These are phyloP conservation scores for Colletotrichum incanum DNA, from an alignment of 2,329 filamentous ascomycete genomes.

Conservation along the genomic window DNA sequence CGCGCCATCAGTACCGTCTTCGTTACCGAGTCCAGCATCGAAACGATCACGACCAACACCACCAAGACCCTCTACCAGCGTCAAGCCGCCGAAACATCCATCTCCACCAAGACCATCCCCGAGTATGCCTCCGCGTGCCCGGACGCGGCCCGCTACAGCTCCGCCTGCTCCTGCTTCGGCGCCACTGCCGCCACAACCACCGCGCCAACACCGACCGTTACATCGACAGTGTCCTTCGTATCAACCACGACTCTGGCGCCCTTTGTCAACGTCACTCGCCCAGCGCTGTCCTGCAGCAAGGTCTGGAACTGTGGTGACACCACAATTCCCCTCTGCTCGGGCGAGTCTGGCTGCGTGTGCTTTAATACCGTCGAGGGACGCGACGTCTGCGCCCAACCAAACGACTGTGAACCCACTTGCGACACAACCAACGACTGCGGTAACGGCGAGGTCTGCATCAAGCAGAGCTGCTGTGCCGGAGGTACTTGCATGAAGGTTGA, in stretches of 20 bases:
- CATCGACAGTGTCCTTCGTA: conserved; percentile 56
- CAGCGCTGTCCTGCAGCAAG: conserved; percentile 14
- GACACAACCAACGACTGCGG: conserved; percentile 26
- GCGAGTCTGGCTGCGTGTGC: conserved; percentile 32
- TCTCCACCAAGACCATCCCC: conserved; percentile 69
- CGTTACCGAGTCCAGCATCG: conserved; percentile 31
- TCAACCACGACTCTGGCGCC: conserved; percentile 17
- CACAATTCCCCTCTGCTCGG: conserved; percentile 16
- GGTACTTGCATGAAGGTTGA: conserved; percentile 38
- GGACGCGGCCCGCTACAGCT: conserved; percentile 44
- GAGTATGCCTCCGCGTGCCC: conserved; percentile 48
- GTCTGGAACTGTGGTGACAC: conserved; percentile 32
- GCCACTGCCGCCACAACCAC: conserved; percentile 50
- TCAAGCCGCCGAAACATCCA: conserved; percentile 55
- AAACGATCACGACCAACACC: conserved; percentile 23
- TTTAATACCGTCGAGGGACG: conserved; percentile 34
- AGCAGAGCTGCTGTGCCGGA: conserved; percentile 37
- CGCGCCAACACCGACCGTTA: conserved; percentile 55
- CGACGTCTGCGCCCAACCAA: conserved; percentile 32
- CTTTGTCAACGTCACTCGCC: conserved; percentile 34
- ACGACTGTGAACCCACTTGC: conserved; percentile 29
- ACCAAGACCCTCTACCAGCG: conserved; percentile 42
- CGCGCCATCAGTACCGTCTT: conserved; percentile 24
- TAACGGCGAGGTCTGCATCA: conserved; percentile 35
- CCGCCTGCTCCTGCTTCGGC: conserved; percentile 51